A percentile compares a stretch with the other conserved stretches of the same genome.
phyloP scores from a whole-genome alignment of 805 yeast species.

The Saccharomycopsis sp. region DNA sequence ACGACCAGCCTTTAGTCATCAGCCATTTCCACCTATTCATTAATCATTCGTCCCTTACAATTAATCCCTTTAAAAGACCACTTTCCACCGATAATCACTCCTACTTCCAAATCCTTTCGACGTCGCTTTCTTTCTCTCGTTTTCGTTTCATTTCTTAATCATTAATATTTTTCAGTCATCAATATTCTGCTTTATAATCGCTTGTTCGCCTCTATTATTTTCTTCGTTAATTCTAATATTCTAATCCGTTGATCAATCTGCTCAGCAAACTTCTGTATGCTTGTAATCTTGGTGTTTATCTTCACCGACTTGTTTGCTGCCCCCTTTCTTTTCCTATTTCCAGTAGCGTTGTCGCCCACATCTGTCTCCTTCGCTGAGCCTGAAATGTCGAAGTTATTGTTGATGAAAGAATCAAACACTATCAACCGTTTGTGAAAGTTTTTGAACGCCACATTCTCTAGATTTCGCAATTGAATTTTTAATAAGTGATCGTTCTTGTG shows the following conservation, averaged over 20 bases:
- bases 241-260: slow-evolving; percentile 18
- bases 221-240: slow-evolving; percentile 18
- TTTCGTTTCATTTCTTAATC: neutral
- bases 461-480: slow-evolving; percentile 7
- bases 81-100: too few species aligned
- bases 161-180: neutral
- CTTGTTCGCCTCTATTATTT: slow-evolving; percentile 4
- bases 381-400: slow-evolving; percentile 6
- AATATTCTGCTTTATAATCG: neutral
- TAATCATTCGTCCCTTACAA: too few species aligned
- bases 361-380: neutral
- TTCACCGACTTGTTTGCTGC: neutral
- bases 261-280: slow-evolving; percentile 19
- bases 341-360: neutral
- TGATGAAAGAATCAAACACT: slow-evolving; percentile 6
- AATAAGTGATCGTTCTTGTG: slow-evolving; percentile 15
- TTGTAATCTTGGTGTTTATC: slow-evolving; percentile 9
- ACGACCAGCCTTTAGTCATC: too few species aligned
- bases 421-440: slow-evolving; percentile 9
- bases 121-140: neutral
- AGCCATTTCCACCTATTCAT: too few species aligned
- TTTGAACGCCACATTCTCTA: slow-evolving; percentile 6
- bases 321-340: slow-evolving; percentile 2
- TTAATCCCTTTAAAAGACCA: too few species aligned
- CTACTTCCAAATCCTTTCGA: neutral